Conservation (phyloP, 2,329 filamentous ascomycete genomes). For the Venturiaceae sp. region DNA sequence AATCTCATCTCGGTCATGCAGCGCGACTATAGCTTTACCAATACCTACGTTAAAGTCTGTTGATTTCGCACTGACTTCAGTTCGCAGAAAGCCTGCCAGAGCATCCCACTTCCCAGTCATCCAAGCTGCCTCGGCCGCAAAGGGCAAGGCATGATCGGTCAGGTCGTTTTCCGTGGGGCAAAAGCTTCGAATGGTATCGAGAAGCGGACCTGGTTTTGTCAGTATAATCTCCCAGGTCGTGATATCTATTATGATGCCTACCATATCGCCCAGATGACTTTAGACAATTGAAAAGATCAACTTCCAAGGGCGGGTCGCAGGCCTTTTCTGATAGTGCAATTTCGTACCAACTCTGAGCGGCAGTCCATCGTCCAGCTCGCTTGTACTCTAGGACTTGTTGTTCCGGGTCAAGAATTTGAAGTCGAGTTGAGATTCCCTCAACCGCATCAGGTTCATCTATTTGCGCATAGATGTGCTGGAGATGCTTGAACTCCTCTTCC, state of each 20-base stretch:
- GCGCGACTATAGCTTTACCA: constrained; percentile 55
- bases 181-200: constrained; percentile 1
- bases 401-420: constrained; percentile 80
- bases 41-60: constrained; percentile 77
- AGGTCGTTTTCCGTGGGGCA: constrained; percentile 12
- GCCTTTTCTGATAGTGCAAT: constrained; percentile 75
- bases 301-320: constrained; percentile 64
- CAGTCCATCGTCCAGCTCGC: constrained; percentile 87
- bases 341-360: constrained; percentile 97
- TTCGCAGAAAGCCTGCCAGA: constrained; percentile 51
- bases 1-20: constrained; percentile 41
- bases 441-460: constrained; percentile 97
- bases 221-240: constrained; percentile 40
- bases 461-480: constrained; percentile 92
- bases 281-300: constrained; percentile 76
- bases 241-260: constrained; percentile 36
- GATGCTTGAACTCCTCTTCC: constrained; percentile 59
- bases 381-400: constrained; percentile 89
- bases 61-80: constrained; percentile 34
- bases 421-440: constrained; percentile 82
- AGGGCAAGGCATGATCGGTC: constrained; percentile 54
- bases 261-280: constrained; percentile 94
- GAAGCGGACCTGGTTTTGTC: constrained; percentile 5
- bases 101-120: constrained; percentile 73
- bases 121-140: constrained; percentile 88